Evolutionary conservation across 176 grass and related monocot species (phyloP).

Genomic region (Oryza glumipatula): DNA sequence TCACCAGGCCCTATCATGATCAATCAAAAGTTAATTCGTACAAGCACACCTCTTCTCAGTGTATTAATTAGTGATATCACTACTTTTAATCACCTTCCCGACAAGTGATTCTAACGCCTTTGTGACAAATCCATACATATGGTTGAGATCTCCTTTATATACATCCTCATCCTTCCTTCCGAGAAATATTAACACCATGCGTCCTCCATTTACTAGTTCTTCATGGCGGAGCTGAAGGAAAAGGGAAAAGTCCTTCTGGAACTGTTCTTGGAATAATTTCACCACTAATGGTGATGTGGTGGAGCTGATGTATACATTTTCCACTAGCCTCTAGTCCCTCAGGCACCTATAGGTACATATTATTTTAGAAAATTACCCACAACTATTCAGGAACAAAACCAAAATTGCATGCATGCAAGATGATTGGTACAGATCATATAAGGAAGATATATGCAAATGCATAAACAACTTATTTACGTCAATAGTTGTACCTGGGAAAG

Average conservation of each 20-base stretch:
- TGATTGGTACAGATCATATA: too few relatives aligned
- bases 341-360: not conserved
- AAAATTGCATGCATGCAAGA: too few relatives aligned
- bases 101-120: constrained; percentile 28
- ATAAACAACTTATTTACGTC: too few relatives aligned
- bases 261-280: constrained; percentile 48
- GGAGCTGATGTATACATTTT: constrained; percentile 28
- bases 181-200: constrained; percentile 40
- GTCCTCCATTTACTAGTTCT: constrained; percentile 34
- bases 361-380: too few relatives aligned
- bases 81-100: not conserved
- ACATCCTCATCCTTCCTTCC: constrained; percentile 37
- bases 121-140: constrained; percentile 1
- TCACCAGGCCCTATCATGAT: constrained; percentile 20
- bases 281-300: constrained; percentile 18
- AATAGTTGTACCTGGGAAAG: too few relatives aligned
- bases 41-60: not conserved
- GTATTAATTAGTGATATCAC: not conserved
- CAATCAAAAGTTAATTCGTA: not conserved
- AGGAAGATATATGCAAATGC: too few relatives aligned
- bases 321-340: not conserved
- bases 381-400: too few relatives aligned
- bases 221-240: constrained; percentile 39
- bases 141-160: constrained; percentile 3
- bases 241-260: constrained; percentile 8